Evolutionary conservation across 306 rosid species (phyloP).

Genomic region (Trifolium dubium): DNA sequence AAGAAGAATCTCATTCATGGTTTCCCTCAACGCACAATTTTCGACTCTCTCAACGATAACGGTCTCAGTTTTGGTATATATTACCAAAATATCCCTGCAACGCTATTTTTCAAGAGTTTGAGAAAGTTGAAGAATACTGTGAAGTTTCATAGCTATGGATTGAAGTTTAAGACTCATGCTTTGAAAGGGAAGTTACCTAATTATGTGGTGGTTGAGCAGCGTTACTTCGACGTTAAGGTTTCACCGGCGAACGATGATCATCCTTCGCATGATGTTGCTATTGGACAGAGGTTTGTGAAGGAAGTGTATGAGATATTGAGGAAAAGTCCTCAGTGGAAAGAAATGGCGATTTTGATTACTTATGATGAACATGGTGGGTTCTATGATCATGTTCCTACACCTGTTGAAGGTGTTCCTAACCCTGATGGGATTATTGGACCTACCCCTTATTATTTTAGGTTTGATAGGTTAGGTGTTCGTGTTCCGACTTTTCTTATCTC

Average conservation of each 20-base stretch:
- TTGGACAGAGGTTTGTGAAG: slow-evolving; percentile 86
- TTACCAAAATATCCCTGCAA: slow-evolving; percentile 91
- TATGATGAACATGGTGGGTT: slow-evolving; percentile 98
- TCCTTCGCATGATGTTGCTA: slow-evolving; percentile 93
- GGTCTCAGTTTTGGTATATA: slow-evolving; percentile 69
- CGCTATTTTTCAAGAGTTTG: slow-evolving; percentile 72
- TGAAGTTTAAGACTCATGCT: slow-evolving; percentile 75
- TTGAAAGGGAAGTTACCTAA: slow-evolving; percentile 77
- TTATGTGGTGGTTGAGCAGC: slow-evolving; percentile 84
- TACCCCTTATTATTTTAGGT: slow-evolving; percentile 77
- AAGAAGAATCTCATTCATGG: slow-evolving; percentile 79
- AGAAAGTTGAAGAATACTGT: slow-evolving; percentile 58
- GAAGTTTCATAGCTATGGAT: slow-evolving; percentile 61
- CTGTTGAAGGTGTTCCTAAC: slow-evolving; percentile 75
- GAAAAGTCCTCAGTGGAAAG: slow-evolving; percentile 93
- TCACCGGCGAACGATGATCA: slow-evolving; percentile 93
- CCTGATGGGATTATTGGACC: slow-evolving; percentile 88
- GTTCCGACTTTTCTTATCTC: slow-evolving; percentile 84
- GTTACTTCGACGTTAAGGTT: slow-evolving; percentile 71
- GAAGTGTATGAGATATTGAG: slow-evolving; percentile 86
- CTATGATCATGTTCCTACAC: slow-evolving; percentile 91
- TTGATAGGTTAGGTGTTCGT: slow-evolving; percentile 86
- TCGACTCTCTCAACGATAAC: slow-evolving; percentile 77
- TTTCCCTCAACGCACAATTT: slow-evolving; percentile 83
- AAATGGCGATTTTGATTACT: slow-evolving; percentile 80